Percentiles rank a stretch among this genome's conserved stretches.
Evolutionary conservation across 106 monocot genomes (phyloP).

Genomic region (Dioscorea zingiberensis): DNA sequence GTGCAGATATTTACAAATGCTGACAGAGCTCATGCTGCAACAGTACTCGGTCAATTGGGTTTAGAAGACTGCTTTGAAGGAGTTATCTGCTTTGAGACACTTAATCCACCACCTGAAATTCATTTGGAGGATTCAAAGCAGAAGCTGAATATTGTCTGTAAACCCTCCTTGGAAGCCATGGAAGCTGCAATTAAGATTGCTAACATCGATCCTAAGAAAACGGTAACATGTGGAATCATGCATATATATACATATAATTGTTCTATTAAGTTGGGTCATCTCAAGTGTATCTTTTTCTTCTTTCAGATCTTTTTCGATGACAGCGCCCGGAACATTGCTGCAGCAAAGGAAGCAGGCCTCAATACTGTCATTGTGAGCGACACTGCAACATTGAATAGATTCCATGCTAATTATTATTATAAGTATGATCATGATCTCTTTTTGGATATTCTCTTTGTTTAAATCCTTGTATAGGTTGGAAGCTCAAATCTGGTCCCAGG

Average conservation of each 20-base stretch:
- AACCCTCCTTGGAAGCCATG: constrained; percentile 72
- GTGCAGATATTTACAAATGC: constrained; percentile 85
- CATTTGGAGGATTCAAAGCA: not conserved
- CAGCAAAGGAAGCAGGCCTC: constrained; percentile 68
- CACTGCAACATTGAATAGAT: no score
- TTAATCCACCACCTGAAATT: constrained; percentile 32
- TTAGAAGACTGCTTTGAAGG: constrained; percentile 92
- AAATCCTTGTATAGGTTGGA: constrained; percentile 81
- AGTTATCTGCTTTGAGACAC: constrained; percentile 85
- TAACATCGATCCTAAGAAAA: constrained; percentile 59
- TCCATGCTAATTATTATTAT: no score
- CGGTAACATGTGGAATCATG: constrained; percentile 55
- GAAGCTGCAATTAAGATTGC: constrained; percentile 64
- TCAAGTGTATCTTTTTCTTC: no score
- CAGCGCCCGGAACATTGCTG: constrained; percentile 63
- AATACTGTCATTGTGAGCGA: constrained; percentile 30
- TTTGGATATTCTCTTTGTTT: no score
- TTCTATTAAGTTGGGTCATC: no score
- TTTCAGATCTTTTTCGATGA: constrained; percentile 82
- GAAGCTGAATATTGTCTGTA: constrained; percentile 43
- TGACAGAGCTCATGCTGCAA: constrained; percentile 62
- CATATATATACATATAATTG: no score
- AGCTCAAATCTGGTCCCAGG: constrained; percentile 54
- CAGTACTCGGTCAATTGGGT: constrained; percentile 52
- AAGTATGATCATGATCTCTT: no score